Evolutionary conservation across 148 eudicot species (phyloP), one percentile per base, ranked within the genome.

Genomic region (Linanthus parryae): DNA sequence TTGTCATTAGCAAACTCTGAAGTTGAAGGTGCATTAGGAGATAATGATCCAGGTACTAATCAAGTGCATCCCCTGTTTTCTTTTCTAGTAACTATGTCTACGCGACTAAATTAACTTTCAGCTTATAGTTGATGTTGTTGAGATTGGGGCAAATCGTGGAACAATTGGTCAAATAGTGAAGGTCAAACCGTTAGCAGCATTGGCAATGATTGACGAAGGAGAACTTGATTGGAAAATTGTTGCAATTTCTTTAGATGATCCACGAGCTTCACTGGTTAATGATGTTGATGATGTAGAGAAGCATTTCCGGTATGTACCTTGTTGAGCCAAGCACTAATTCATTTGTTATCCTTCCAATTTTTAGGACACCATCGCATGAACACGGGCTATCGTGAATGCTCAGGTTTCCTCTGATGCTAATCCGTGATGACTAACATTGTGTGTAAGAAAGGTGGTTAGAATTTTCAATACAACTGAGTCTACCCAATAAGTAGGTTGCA

Each of bases 221-320:
- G 98, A 87, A 72, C 98, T 92, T 70, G 98, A 92, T 72, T 92
- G 98, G 98, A 92, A 92, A 79, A 81, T 92, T 3, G 74, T 92
- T 59, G 96, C 98, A 20, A 92, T 92, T 53, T 73, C 98, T 18
- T 60, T 92, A 73, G 98, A 92, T 72, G 98, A 92, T 69, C 98
- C 98, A 29, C 81, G 62, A 76, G 90, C 98, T 61, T n/a, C 96
- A 37, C 90, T 92, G 67, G 96, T 92, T 42, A 92, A 92, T 61
- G 98, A 92, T 44, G 68, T 92, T 33, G 90, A 79, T 48, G 98
- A 87, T 35, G 96, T 87, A 47, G 98, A 92, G 64, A 87, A 92
- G 75, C 96, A 92, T 84, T 87, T 64, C 96, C 96, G 57, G 98
- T 92, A 87, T 36, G 83, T 65, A 31, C n/a, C 15, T 19, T 31